Percentiles rank a stretch among this genome's conserved stretches.
Conservation (phyloP, 1,139 yeast genomes). For the Pichia terricola region DNA sequence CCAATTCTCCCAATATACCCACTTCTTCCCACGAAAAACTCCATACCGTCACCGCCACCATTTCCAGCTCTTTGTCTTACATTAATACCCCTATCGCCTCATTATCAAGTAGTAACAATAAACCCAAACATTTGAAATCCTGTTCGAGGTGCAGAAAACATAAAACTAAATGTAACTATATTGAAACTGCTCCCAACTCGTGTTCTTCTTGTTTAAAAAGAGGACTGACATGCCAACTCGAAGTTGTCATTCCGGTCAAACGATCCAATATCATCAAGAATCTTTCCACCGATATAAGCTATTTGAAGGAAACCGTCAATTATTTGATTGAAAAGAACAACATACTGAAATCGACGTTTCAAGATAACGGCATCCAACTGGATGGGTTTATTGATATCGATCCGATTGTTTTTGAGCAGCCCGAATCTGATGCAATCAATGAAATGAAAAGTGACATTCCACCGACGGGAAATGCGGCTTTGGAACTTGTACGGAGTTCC, state of each 20-base stretch:
- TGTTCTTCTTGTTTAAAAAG: constrained; percentile 50
- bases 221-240: constrained; percentile 43
- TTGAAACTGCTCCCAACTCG: constrained; percentile 39
- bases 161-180: constrained; percentile 57
- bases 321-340: constrained; percentile 18
- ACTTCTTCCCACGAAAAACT: too few species aligned
- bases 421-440: neutral
- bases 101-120: too few species aligned
- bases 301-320: constrained; percentile 24
- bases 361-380: constrained; percentile 19
- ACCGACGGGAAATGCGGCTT: neutral
- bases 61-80: too few species aligned
- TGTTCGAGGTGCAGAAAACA: constrained; percentile 57
- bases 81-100: too few species aligned
- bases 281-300: constrained; percentile 21
- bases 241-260: constrained; percentile 32
- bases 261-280: constrained; percentile 26
- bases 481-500: too few species aligned
- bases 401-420: neutral
- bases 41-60: too few species aligned
- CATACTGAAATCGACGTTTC: constrained; percentile 16
- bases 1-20: too few species aligned
- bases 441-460: constrained; percentile 4
- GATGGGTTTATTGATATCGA: constrained; percentile 21
- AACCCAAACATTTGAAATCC: constrained; percentile 41